Percentiles rank a stretch among this genome's conserved stretches.
phyloP scores from a whole-genome alignment of 2,329 filamentous ascomycete genomes.

The Thelonectria discophora region DNA sequence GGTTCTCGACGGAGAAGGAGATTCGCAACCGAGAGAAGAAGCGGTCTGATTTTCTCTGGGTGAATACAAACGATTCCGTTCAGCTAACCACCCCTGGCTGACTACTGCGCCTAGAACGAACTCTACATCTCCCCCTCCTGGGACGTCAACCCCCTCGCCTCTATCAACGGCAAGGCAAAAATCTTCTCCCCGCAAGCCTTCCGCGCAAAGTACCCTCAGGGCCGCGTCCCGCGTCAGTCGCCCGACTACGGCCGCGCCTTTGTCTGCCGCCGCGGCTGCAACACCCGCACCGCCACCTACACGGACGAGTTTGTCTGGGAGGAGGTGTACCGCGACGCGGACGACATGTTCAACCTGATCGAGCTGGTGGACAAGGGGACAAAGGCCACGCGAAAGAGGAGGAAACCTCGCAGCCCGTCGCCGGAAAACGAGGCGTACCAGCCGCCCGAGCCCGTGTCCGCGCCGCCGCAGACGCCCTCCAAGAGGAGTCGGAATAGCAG shows the following conservation, averaged over 20 bases:
- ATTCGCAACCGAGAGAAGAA: slow-evolving; percentile 86
- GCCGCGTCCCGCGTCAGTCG: slow-evolving; percentile 76
- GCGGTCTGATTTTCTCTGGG: slow-evolving; percentile 77
- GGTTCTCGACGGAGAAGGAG: slow-evolving; percentile 93
- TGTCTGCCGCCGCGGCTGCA: slow-evolving; percentile 88
- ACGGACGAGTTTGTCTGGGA: slow-evolving; percentile 95
- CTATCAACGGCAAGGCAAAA: slow-evolving; percentile 88
- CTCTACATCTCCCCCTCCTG: slow-evolving; percentile 89
- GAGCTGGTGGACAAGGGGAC: slow-evolving; percentile 76
- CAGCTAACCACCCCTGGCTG: background rate
- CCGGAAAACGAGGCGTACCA: slow-evolving; percentile 46
- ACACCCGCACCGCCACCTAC: slow-evolving; percentile 87
- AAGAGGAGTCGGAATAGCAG: slow-evolving; percentile 44
- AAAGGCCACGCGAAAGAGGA: slow-evolving; percentile 64
- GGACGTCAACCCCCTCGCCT: slow-evolving; percentile 85
- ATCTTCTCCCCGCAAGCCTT: slow-evolving; percentile 80
- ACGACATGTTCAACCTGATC: slow-evolving; percentile 71
- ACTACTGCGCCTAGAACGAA: slow-evolving; percentile 70
- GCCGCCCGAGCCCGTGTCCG: slow-evolving; percentile 47
- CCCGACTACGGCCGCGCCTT: slow-evolving; percentile 86
- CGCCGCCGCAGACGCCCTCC: slow-evolving; percentile 49
- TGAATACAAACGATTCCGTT: slow-evolving; percentile 44
- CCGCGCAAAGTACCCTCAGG: slow-evolving; percentile 73
- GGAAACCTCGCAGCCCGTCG: slow-evolving; percentile 45
- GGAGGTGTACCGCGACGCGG: slow-evolving; percentile 75